phyloP scores from a whole-genome alignment of 179 eudicot species.

The Corrigiola litoralis region DNA sequence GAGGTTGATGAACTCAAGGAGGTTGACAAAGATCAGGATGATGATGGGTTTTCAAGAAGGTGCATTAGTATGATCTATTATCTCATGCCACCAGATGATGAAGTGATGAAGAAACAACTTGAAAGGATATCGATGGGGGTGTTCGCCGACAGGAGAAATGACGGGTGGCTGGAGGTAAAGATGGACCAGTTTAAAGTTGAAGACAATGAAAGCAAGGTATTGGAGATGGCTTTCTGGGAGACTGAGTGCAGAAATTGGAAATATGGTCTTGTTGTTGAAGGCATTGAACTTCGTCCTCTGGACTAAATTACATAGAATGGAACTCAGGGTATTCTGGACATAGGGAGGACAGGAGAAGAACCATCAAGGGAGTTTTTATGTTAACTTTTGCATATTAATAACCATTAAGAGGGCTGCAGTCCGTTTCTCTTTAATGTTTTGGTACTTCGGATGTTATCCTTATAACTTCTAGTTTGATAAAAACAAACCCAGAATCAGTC shows the following conservation, averaged over 20 bases:
- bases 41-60: neutral
- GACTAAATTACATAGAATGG: no score
- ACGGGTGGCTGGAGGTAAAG: constrained; percentile 36
- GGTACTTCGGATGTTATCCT: no score
- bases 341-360: no score
- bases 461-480: no score
- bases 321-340: no score
- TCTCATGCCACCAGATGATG: neutral
- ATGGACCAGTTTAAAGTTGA: constrained; percentile 24
- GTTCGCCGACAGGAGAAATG: constrained; percentile 14
- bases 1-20: constrained; percentile 9
- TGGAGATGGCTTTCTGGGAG: constrained; percentile 25
- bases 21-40: no score
- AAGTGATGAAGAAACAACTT: neutral
- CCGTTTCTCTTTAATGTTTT: no score
- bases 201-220: constrained; percentile 1
- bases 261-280: constrained; percentile 26
- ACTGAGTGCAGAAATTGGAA: neutral
- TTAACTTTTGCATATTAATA: no score
- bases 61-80: neutral
- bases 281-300: constrained; percentile 27
- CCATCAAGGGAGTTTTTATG: no score
- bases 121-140: neutral
- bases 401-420: no score
- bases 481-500: no score